Evolutionary conservation across 2,329 filamentous ascomycete genomes (phyloP), one percentile per base, ranked within the genome.

Genomic region (Fusarium sp.): DNA sequence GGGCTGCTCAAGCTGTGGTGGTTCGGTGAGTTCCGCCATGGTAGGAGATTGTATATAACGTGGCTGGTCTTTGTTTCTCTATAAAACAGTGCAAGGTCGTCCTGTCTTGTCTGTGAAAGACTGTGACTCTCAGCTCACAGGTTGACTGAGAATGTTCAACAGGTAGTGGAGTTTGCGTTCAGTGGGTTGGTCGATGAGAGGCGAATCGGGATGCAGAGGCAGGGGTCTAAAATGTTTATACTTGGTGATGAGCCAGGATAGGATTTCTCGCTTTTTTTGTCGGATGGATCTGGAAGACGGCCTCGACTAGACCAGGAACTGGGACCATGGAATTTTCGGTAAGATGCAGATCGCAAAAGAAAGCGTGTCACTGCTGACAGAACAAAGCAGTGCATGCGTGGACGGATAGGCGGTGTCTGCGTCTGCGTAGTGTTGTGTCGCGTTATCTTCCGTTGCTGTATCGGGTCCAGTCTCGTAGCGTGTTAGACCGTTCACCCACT

Each of bases 1-100:
- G 19, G 45, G 62, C 40, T 50, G 23, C 23, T 59, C 62, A 50
- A n/a, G 25, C 32, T 52, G 35, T 33, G 46, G 62, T 33, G 27
- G 58, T 32, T 56, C 53, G 37, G 43, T 54, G 27, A 58, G 33
- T 54, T 53, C 53, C 35, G 57, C 57, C 67, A 70, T 69, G 50
- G 35, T 17, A 19, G 35, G n/a, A 37, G 9, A 37, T 37, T 37
- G 30, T 14, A 44, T 44, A 19, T 13, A 22, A 40, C 33, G 44
- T n/a, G 23, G 20, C 9, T 23, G 37, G 39, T 25, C 46, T 23
- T 23, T 25, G 47, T 20, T 35, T 46, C 41, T 11, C 27, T 30
- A 10, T 11, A 30, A 30, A 30, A 13, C 11, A 30, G 11, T 30
- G 27, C 10, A 30, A 30, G 25, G 25, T 6, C 25, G 25, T 25